phyloP scores from a whole-genome alignment of 1,284 basidiomycete species.

The Sanghuangporus sanghuang region DNA sequence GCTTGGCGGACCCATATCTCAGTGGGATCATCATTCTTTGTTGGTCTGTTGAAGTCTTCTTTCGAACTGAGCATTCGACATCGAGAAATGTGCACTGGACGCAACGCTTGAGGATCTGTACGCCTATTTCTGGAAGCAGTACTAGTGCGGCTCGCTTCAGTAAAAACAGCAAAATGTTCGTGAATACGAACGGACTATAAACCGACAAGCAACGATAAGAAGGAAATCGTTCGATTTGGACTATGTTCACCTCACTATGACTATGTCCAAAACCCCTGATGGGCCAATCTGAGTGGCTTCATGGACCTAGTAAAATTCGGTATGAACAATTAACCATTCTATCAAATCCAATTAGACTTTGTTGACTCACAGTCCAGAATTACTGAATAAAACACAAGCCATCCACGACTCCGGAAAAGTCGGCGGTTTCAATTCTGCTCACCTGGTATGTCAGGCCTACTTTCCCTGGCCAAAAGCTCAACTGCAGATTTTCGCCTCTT shows the following conservation, averaged over 20 bases:
- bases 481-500: slow-evolving; percentile 10
- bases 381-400: no score
- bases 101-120: neutral
- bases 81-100: neutral
- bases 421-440: neutral
- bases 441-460: slow-evolving; percentile 13
- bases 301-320: neutral
- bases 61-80: neutral
- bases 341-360: no score
- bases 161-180: neutral
- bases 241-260: neutral
- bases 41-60: neutral
- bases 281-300: neutral
- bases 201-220: neutral
- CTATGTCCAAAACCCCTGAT: neutral
- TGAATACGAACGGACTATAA: slow-evolving; percentile 3
- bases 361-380: no score
- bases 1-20: neutral
- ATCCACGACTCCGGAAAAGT: no score
- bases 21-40: neutral
- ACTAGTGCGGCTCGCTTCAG: neutral
- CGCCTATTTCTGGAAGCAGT: neutral
- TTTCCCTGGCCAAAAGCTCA: slow-evolving; percentile 6
- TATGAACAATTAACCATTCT: neutral
- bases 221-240: neutral